Percentiles rank a stretch among this genome's conserved stretches.
Conservation (phyloP, 345 rosid species). For the Salix koriyanagi region DNA sequence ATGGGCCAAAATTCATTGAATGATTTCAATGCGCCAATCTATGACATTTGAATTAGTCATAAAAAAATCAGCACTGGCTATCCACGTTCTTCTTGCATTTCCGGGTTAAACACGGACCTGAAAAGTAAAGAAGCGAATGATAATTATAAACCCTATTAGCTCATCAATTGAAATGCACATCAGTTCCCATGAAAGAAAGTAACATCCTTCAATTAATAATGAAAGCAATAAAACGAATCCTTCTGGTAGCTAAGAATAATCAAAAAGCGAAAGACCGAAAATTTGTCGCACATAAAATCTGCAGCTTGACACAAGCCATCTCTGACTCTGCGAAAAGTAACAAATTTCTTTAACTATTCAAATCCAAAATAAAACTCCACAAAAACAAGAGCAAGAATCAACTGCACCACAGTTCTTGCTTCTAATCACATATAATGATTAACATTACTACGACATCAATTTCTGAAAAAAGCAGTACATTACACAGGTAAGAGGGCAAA, state of each 20-base stretch:
- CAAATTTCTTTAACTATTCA: neutral
- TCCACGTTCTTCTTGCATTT: slow-evolving; percentile 21
- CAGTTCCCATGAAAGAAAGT: neutral
- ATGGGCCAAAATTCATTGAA: slow-evolving; percentile 22
- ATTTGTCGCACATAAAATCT: neutral
- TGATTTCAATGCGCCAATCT: neutral
- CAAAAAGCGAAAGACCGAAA: neutral
- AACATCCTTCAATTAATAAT: neutral
- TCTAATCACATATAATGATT: neutral
- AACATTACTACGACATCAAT: neutral
- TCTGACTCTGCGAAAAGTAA: neutral
- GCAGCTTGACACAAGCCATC: neutral
- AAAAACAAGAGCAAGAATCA: neutral
- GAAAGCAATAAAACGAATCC: neutral
- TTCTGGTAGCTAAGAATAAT: neutral
- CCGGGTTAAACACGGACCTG: slow-evolving; percentile 12
- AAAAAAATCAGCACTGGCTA: slow-evolving; percentile 2
- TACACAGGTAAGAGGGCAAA: neutral
- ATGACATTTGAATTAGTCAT: slow-evolving; percentile 10
- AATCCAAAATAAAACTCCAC: neutral
- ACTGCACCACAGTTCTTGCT: neutral
- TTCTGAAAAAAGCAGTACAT: neutral
- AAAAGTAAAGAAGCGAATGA: neutral
- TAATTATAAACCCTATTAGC: neutral
- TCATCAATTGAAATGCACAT: neutral